Percentiles rank a stretch among this genome's conserved stretches.
Conservation (phyloP, 345 rosid species). For the Lenwebbia sp. region DNA sequence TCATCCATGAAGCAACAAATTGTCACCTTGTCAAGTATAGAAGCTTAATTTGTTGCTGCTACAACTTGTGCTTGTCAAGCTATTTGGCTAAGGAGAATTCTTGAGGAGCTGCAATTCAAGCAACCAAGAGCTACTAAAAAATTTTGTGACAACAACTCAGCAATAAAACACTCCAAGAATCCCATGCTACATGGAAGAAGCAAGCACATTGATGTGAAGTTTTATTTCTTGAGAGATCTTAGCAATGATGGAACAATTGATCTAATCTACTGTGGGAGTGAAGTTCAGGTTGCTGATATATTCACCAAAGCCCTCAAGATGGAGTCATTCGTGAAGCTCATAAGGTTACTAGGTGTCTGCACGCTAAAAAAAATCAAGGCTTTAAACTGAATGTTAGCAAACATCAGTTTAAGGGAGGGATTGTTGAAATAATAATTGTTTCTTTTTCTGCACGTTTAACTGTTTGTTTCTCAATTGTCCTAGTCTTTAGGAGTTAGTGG, state of each 20-base stretch:
- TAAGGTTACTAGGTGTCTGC: too few relatives aligned
- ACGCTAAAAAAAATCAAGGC: too few relatives aligned
- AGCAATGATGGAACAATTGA: neutral
- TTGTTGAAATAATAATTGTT: neutral
- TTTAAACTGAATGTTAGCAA: neutral
- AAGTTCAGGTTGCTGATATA: neutral
- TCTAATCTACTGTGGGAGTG: neutral
- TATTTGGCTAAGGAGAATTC: neutral
- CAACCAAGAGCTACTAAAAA: neutral
- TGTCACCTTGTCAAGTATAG: neutral
- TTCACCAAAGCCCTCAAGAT: neutral
- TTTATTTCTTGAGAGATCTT: neutral
- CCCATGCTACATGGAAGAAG: neutral
- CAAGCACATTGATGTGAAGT: neutral
- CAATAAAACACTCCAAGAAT: neutral
- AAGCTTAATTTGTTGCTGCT: neutral
- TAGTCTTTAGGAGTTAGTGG: too few relatives aligned
- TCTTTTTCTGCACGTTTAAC: too few relatives aligned
- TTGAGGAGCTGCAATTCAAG: neutral
- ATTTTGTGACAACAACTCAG: neutral
- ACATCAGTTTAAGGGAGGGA: neutral
- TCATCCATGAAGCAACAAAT: neutral
- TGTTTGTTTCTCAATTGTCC: too few relatives aligned
- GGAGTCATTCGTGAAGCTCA: neutral
- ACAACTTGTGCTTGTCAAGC: neutral